Evolutionary conservation across 192 early-diverging fungal genomes (phyloP), one percentile per base, ranked within the genome.

Genomic region (Phycomyces nitens): DNA sequence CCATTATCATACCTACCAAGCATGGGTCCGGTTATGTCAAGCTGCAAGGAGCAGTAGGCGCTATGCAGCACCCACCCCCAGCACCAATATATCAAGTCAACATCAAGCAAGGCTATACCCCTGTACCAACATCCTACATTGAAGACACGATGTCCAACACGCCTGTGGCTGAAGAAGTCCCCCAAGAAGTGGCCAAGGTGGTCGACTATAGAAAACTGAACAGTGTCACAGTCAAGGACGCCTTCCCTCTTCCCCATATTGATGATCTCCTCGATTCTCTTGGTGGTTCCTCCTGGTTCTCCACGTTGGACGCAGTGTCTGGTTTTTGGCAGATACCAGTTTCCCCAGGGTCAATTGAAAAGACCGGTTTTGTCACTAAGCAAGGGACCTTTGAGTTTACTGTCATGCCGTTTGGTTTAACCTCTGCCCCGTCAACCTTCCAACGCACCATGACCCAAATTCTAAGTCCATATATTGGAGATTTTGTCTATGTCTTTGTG

Each of bases 361-460:
- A 74, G 7, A 70, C 60, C 0, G 60, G 29, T 29, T 83, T 83
- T 44, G 26, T 53, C 0, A 81, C 77, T 0, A 11, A 43, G 0
- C 70, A 70, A 23, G 71, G 77, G 0, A 75, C 65, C 6, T 91
- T 66, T 47, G 69, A 88, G 56, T 88, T 77, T 44, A 26, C 62
- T 0, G 82, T 88, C 6, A 69, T 91, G 62, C 86, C 84, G 1
- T 86, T 87, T 62, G 89, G 86, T 0, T 59, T 92, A 0, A 77
- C 76, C 24, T 89, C 87, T 56, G 82, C 80, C 0, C 86, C 85
- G 0, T 85, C 85, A 0, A 79, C 80, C 0, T 89, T 88, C 66
- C 77, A 80, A 56, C 9, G 47, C 0, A 39, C 40, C 22, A 65
- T 71, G 69, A 26, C 43, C 5, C 20, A 10, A 0, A 3, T 68